Conservation (phyloP, 345 rosid species). For the Hevea brasiliensis region DNA sequence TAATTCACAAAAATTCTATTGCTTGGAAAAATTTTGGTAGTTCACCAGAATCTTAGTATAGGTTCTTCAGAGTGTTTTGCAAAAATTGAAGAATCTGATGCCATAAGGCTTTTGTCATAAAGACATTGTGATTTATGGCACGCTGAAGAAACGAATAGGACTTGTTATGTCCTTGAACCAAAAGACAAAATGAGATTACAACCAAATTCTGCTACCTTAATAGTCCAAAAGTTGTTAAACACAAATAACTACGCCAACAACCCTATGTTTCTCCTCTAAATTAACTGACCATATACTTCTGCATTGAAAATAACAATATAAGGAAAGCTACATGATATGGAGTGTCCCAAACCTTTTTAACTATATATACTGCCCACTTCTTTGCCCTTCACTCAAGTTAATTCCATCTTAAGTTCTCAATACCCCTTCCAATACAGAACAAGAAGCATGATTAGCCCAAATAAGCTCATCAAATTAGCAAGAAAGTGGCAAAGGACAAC, state of each 20-base stretch:
- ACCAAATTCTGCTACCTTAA: neutral
- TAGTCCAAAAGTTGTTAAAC: too few species aligned
- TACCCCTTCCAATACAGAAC: neutral
- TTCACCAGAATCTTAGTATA: too few species aligned
- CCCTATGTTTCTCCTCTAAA: neutral
- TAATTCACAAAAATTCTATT: too few species aligned
- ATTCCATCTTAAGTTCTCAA: neutral
- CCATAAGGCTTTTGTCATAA: too few species aligned
- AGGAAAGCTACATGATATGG: neutral
- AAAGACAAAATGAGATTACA: neutral
- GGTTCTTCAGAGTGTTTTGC: too few species aligned
- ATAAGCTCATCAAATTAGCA: neutral
- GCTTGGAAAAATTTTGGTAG: too few species aligned
- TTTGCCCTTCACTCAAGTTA: neutral
- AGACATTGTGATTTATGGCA: neutral
- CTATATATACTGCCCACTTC: neutral
- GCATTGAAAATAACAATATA: conserved; percentile 4
- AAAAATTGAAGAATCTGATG: too few species aligned
- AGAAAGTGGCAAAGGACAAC: neutral
- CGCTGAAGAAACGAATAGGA: neutral
- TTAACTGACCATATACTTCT: neutral
- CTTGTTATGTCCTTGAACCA: neutral
- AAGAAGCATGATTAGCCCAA: too few species aligned
- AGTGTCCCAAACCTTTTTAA: neutral
- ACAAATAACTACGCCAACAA: neutral